phyloP scores from a whole-genome alignment of 768 basidiomycete species.

The Cystofilobasidium capitatum region DNA sequence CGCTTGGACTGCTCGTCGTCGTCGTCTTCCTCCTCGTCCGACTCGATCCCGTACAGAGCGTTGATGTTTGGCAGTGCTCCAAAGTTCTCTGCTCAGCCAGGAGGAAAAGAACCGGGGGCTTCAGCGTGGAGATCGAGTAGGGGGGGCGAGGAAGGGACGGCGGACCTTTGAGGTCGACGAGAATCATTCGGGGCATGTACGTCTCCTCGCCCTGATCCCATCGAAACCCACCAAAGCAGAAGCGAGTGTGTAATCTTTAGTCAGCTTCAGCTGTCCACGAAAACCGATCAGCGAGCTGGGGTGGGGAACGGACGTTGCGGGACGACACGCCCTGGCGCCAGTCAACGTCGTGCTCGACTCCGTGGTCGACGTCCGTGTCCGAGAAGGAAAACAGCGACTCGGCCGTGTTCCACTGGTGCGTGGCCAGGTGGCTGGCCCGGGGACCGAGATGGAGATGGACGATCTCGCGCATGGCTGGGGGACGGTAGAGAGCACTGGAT shows the following conservation, averaged over 20 bases:
- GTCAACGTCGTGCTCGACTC: slow-evolving; percentile 19
- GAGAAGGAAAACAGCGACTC: slow-evolving; percentile 21
- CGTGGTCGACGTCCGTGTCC: slow-evolving; percentile 17
- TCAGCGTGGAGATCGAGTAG: neutral
- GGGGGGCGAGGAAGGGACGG: neutral
- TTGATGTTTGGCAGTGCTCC: slow-evolving; percentile 26
- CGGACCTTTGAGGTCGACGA: slow-evolving; percentile 23
- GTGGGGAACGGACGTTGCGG: neutral
- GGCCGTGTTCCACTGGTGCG: slow-evolving; percentile 22
- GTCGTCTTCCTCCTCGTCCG: neutral
- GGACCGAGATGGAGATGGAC: slow-evolving; percentile 24
- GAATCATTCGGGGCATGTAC: slow-evolving; percentile 20
- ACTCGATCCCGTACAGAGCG: slow-evolving; percentile 17
- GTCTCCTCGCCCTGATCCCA: slow-evolving; percentile 15
- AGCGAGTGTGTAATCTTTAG: too few relatives aligned
- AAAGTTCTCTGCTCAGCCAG: slow-evolving; percentile 15
- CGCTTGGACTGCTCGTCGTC: neutral
- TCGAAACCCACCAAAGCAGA: neutral
- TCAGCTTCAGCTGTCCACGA: neutral
- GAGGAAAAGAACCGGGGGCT: neutral
- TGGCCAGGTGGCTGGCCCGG: slow-evolving; percentile 14
- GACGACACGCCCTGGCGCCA: slow-evolving; percentile 19
- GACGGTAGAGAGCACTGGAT: neutral
- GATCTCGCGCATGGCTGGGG: slow-evolving; percentile 23
- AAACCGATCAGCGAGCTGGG: too few relatives aligned